A percentile compares a stretch with the other conserved stretches of the same genome.
Conservation (phyloP, 2,329 filamentous ascomycete genomes). For the Lachnellula arida region DNA sequence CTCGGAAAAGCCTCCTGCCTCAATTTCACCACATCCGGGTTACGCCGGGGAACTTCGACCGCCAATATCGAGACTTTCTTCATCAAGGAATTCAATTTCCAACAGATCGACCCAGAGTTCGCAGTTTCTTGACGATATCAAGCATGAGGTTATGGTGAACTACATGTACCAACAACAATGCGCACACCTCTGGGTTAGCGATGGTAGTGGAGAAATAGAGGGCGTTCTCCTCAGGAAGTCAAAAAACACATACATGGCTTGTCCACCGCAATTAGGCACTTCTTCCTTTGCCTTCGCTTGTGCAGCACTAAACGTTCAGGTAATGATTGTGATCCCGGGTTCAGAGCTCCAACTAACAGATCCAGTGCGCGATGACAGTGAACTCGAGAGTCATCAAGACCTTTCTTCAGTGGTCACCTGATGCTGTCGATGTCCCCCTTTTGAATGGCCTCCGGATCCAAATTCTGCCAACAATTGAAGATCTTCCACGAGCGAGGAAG, state of each 20-base stretch:
- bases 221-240: conserved; percentile 68
- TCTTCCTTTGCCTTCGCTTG: conserved; percentile 62
- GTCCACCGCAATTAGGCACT: conserved; percentile 58
- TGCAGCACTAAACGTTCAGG: conserved; percentile 66
- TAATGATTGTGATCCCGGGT: conserved; percentile 33
- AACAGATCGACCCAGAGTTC: conserved; percentile 44
- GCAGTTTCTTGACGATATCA: conserved; percentile 64
- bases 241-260: conserved; percentile 66
- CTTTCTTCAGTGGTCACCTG: conserved; percentile 67
- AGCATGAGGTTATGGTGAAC: conserved; percentile 79
- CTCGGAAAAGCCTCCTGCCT: conserved; percentile 21
- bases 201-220: conserved; percentile 62
- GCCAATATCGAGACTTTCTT: conserved; percentile 44
- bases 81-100: conserved; percentile 49
- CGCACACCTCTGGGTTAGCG: conserved; percentile 67
- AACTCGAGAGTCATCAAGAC: conserved; percentile 77
- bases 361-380: conserved; percentile 71
- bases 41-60: conserved; percentile 47
- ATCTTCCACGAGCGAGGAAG: conserved; percentile 66
- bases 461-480: conserved; percentile 66
- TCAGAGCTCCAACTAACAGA: conserved; percentile 14
- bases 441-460: conserved; percentile 74
- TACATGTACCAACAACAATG: conserved; percentile 79
- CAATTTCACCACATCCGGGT: conserved; percentile 23
- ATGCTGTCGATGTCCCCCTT: conserved; percentile 69